Percentiles rank a stretch among this genome's conserved stretches.
phyloP scores from a whole-genome alignment of 495 filamentous ascomycete genomes.

The Penicillium coffeae region DNA sequence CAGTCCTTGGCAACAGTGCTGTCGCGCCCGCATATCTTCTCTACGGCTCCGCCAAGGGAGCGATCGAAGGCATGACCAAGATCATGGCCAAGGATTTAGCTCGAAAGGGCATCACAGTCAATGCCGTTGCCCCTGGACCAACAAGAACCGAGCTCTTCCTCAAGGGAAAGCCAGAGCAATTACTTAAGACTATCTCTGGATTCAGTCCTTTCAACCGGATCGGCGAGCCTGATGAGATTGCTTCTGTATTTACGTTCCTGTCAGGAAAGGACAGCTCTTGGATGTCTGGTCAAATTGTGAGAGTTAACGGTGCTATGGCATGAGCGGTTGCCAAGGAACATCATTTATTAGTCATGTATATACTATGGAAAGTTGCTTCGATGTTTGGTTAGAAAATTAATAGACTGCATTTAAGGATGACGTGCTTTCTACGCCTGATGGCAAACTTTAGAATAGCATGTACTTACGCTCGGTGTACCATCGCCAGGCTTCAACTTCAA shows the following conservation, averaged over 20 bases:
- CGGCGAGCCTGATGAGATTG: constrained; percentile 61
- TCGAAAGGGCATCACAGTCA: constrained; percentile 57
- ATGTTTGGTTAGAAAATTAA: constrained; percentile 1
- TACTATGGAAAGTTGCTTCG: no score
- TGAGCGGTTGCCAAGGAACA: no score
- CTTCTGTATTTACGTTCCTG: constrained; percentile 53
- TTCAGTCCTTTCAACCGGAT: constrained; percentile 53
- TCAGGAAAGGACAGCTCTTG: constrained; percentile 48
- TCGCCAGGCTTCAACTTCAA: no score
- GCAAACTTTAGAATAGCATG: background rate
- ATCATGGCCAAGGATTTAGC: constrained; percentile 63
- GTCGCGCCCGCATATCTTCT: constrained; percentile 58
- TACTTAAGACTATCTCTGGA: constrained; percentile 49
- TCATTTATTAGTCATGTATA: no score
- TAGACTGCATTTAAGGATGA: background rate
- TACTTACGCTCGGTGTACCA: no score
- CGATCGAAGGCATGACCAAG: constrained; percentile 66
- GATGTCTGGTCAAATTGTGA: constrained; percentile 64
- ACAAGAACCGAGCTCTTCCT: constrained; percentile 65
- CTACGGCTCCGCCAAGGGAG: constrained; percentile 62
- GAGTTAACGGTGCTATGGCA: constrained; percentile 53
- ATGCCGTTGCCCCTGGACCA: constrained; percentile 62
- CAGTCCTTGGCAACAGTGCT: constrained; percentile 37
- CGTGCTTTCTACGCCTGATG: background rate
- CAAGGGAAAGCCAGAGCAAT: constrained; percentile 56